Evolutionary conservation across 2,329 filamentous ascomycete species (phyloP).

Genomic region (Stagonosporopsis cucurbitacearum): DNA sequence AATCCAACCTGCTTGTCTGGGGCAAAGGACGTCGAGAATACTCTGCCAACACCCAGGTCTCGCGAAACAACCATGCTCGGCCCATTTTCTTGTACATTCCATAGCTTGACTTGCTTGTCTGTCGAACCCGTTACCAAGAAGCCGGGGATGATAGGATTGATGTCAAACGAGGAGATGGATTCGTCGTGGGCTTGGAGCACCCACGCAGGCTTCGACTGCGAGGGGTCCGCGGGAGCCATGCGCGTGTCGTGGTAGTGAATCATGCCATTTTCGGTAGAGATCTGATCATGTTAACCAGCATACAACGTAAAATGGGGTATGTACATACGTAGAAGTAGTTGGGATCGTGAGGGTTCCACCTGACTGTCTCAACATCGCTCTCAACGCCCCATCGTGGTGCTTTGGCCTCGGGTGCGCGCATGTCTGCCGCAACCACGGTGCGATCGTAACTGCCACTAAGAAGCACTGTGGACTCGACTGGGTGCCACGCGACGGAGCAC

Average conservation of each 20-base stretch:
- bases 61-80: slow-evolving; percentile 90
- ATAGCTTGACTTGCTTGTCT: slow-evolving; percentile 95
- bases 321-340: slow-evolving; percentile 85
- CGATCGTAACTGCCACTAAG: slow-evolving; percentile 95
- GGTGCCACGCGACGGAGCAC: slow-evolving; percentile 94
- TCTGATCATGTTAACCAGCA: slow-evolving; percentile 37
- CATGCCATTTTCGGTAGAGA: slow-evolving; percentile 86
- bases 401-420: slow-evolving; percentile 87
- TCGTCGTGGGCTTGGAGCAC: slow-evolving; percentile 94
- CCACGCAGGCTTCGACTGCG: slow-evolving; percentile 85
- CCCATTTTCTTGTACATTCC: slow-evolving; percentile 83
- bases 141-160: slow-evolving; percentile 88
- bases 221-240: slow-evolving; percentile 73
- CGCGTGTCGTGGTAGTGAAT: slow-evolving; percentile 92
- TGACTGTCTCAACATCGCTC: slow-evolving; percentile 89
- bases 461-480: slow-evolving; percentile 82
- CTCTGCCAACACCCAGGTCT: slow-evolving; percentile 91
- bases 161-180: slow-evolving; percentile 87
- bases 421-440: slow-evolving; percentile 92
- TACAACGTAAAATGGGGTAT: neutral
- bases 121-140: slow-evolving; percentile 93
- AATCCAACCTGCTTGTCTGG: slow-evolving; percentile 92
- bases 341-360: slow-evolving; percentile 90
- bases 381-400: slow-evolving; percentile 90
- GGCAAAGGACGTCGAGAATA: slow-evolving; percentile 89